Evolutionary conservation across 805 yeast genomes (phyloP), one percentile per base, ranked within the genome.

Genomic region (Blastobotrys chiropterorum): DNA sequence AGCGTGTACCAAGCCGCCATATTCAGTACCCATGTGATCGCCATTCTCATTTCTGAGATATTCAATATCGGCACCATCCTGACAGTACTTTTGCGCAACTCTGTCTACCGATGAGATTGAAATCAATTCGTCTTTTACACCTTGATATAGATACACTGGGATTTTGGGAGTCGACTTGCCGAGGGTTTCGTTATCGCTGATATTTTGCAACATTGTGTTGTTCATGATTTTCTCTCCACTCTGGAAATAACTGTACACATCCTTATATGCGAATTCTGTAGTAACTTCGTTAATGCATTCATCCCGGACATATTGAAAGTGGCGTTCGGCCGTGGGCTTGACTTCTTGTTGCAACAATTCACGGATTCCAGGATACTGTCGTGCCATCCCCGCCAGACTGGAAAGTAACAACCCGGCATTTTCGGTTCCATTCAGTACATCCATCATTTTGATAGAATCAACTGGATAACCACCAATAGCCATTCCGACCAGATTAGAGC

Each of bases 401-500:
- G 59, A 56, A 14, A 59, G 56, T 6, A 55, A 48, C 41, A 60
- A 57, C 5, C 62, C 63, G 16, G 59, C 57, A 38, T 46, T 52
- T 13, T 51, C 20, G 13, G 54, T 53, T 5, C 51, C 52, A 46
- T 60, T 57, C 41, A 54, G 52, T 7, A 41, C 38, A n/a, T 47
- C 31, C 8, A 53, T 49, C 2, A 55, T 53, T 19, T 55, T 56
- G 3, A 58, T 55, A 38, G 58, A 16, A 40, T 62, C 55, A 6
- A 50, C 57, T n/a, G 60, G 59, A 39, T 48, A 61, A 7, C 65
- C 65, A 15, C 65, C 65, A 21, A 62, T 53, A 6, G 67, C 66
- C 21, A 56, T 56, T n/a, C 62, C 68, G 8, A 42, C 55, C 38
- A 65, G 50, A 38, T 50, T 51, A n/a, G n/a, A n/a, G n/a, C n/a